Conservation (phyloP, 73 alveolate genomes). For the Stentor coeruleus region DNA sequence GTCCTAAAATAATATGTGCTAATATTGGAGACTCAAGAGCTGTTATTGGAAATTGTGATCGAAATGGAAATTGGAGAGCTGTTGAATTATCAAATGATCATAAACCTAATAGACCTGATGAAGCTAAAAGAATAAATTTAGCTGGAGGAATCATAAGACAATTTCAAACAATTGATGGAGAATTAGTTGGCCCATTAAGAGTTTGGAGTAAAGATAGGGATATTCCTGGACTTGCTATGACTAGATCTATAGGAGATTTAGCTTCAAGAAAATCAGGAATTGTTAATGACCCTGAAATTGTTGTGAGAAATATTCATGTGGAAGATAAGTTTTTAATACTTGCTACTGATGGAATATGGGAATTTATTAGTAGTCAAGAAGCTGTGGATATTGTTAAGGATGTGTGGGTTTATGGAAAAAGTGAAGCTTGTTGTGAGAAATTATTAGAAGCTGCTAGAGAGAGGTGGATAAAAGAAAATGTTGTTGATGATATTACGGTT, state of each 20-base stretch:
- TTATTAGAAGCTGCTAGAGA: background rate
- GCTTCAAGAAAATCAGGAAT: conserved; percentile 59
- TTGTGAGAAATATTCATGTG: conserved; percentile 31
- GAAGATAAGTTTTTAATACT: conserved; percentile 34
- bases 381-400: conserved; percentile 14
- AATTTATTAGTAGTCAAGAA: conserved; percentile 27
- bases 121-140: conserved; percentile 72
- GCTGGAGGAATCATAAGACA: conserved; percentile 89
- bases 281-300: conserved; percentile 55
- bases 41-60: conserved; percentile 27
- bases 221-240: conserved; percentile 65
- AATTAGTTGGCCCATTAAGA: conserved; percentile 59
- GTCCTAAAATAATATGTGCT: conserved; percentile 57
- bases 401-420: background rate
- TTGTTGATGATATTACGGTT: background rate
- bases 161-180: conserved; percentile 36
- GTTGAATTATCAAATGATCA: conserved; percentile 90
- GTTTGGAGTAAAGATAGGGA: conserved; percentile 59
- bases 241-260: conserved; percentile 69
- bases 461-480: background rate
- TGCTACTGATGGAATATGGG: conserved; percentile 65
- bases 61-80: conserved; percentile 58
- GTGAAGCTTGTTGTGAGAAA: background rate
- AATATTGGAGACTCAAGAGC: conserved; percentile 95
- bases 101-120: conserved; percentile 92